phyloP scores from a whole-genome alignment of 768 basidiomycete species.

The Russula griseocarnosa region DNA sequence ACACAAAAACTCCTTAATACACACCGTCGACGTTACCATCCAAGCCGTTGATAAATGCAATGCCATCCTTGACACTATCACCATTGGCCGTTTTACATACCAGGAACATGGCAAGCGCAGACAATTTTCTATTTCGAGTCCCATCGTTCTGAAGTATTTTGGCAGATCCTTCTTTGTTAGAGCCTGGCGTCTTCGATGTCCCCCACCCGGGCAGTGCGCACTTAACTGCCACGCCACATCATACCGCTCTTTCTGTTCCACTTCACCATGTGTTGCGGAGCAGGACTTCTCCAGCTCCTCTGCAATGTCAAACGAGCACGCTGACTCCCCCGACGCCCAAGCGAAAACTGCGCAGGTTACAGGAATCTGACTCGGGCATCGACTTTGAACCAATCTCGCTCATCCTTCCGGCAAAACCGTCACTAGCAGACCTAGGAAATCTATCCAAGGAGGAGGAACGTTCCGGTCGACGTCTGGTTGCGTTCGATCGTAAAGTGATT shows the following conservation, averaged over 20 bases:
- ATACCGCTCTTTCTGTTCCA: not conserved
- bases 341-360: constrained; percentile 28
- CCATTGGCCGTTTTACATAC: constrained; percentile 71
- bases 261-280: not conserved
- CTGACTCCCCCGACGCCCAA: not conserved
- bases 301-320: not conserved
- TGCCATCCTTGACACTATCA: constrained; percentile 55
- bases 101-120: constrained; percentile 43
- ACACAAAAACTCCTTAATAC: constrained; percentile 35
- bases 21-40: constrained; percentile 54
- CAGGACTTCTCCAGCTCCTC: not conserved
- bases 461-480: constrained; percentile 77
- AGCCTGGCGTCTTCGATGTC: not conserved
- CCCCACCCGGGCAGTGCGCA: not conserved
- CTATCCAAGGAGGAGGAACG: constrained; percentile 66
- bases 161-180: not conserved
- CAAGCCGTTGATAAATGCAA: constrained; percentile 57
- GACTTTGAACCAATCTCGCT: constrained; percentile 52
- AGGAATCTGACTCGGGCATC: constrained; percentile 34
- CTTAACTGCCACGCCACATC: not conserved
- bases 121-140: not conserved
- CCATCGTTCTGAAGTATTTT: constrained; percentile 3
- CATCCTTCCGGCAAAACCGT: constrained; percentile 54
- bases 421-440: constrained; percentile 43
- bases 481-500: constrained; percentile 75